Evolutionary conservation across 805 yeast genomes (phyloP), one percentile per base, ranked within the genome.

Genomic region (Danielozyma ontarioensis): DNA sequence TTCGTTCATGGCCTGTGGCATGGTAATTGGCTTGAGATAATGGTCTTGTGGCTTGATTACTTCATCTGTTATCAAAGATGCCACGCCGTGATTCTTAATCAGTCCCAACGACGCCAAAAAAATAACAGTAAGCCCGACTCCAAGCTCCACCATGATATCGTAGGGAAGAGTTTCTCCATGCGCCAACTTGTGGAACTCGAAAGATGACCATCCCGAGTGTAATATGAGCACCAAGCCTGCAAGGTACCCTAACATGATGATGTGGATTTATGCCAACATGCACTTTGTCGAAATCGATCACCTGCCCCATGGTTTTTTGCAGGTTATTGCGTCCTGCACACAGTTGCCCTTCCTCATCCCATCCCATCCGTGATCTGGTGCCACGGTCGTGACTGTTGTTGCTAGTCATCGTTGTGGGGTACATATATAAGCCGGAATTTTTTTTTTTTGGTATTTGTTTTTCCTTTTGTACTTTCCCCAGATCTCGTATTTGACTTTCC

Each of bases 141-240:
- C 30, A 1, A 75, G 64, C 48, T 81, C 87, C 13, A 74, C 32
- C 21, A 62, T 50, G 16, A 81, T 65, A 46, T 76, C 81, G 5
- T 49, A 31, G 2, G 78, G 77, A 27, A 72, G 43, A 10, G 45
- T 34, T 8, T 39, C 29, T 25, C 50, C 32, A 40, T 64, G 52
- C 16, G 50, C 35, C 23, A 66, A 51, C 44, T 67, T 70, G 44
- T 68, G 69, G 52, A 64, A 65, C 45, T 75, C 79, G 41, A 67
- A 70, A 2, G 80, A 65, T 5, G 80, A 75, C 41, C 72, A 74
- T 1, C 71, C 76, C 1, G 78, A 67, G 46, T 76, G 80, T 1
- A 62, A 31, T 24, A 75, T 56, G 29, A 40, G 40, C 25, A 42
- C 34, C 29, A 32, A 24, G 13, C 44, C 50, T 12, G 41, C 21